Conservation (phyloP, 352 stramenopile genomes). For the Peronosclerospora sorghi region DNA sequence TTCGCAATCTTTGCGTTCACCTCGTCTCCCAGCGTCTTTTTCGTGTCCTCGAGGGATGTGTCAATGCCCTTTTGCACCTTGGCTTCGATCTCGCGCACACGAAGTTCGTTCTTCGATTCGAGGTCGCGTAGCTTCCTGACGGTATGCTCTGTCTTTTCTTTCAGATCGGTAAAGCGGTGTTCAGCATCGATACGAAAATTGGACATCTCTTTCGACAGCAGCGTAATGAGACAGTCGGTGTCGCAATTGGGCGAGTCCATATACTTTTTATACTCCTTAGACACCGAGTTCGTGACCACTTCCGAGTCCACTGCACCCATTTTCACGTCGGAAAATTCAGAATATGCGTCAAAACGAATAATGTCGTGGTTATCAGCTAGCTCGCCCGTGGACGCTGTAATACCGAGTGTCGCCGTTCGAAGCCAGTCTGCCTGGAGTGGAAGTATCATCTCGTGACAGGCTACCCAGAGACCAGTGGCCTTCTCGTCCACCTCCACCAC, state of each 20-base stretch:
- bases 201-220: constrained; percentile 65
- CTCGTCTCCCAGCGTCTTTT: constrained; percentile 41
- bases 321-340: constrained; percentile 36
- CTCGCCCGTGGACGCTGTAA: constrained; percentile 64
- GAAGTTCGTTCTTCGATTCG: constrained; percentile 65
- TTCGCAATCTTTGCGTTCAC: constrained; percentile 74
- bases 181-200: constrained; percentile 78
- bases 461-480: constrained; percentile 43
- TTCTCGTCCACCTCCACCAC: constrained; percentile 60
- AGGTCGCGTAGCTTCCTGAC: constrained; percentile 65
- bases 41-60: constrained; percentile 41
- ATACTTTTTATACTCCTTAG: constrained; percentile 78
- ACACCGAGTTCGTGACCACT: constrained; percentile 66
- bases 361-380: constrained; percentile 83
- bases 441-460: constrained; percentile 52
- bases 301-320: constrained; percentile 46
- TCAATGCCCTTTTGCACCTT: constrained; percentile 57
- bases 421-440: constrained; percentile 65
- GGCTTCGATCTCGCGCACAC: constrained; percentile 58
- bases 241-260: constrained; percentile 70
- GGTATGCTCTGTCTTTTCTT: constrained; percentile 80
- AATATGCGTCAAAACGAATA: constrained; percentile 63
- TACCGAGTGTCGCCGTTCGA: constrained; percentile 41
- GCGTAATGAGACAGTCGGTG: constrained; percentile 60
- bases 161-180: constrained; percentile 72